Evolutionary conservation across 805 yeast species (phyloP), one percentile per base, ranked within the genome.

Genomic region (Teunomyces kruisii): DNA sequence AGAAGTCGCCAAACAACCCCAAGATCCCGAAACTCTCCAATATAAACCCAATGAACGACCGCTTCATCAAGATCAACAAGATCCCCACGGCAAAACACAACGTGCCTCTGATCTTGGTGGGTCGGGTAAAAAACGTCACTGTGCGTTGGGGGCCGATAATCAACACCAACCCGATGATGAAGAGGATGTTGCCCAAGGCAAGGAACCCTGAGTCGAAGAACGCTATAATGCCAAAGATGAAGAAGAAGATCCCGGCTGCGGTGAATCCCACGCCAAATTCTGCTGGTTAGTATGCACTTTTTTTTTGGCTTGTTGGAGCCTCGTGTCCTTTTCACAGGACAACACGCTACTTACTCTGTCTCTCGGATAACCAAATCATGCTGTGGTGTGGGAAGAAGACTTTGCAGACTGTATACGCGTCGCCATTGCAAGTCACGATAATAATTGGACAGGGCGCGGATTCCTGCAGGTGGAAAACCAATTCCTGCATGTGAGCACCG

Each of bases 231-330:
- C 99, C 99, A 15, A 92, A 70, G 4, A 88, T 58, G 64, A 94
- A 86, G 60, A 89, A 84, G 19, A 86, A 59, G 40, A 84, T 78
- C 7, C 96, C 96, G 28, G 85, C 86, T 13, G 95, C 90, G 3
- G 96, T 88, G 74, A 90, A 85, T 2, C 88, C 96, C 14, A 88
- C 97, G 30, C 98, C 98, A 58, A 85, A 83, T 67, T 90, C 96
- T 88, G 49, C 12, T 32, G 16, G 62, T 58, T 62, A 60, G 63
- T 56, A n/a, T 6, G 35, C 32, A n/a, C n/a, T n/a, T n/a, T n/a
- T n/a, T n/a, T n/a, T n/a, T n/a, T n/a, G n/a, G n/a, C n/a, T n/a
- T n/a, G n/a, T n/a, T n/a, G n/a, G n/a, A n/a, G n/a, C n/a, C n/a
- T n/a, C n/a, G n/a, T n/a, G n/a, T n/a, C n/a, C n/a, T n/a, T n/a